Evolutionary conservation across 2,329 filamentous ascomycete species (phyloP).

Genomic region (Sporothrix phasma): DNA sequence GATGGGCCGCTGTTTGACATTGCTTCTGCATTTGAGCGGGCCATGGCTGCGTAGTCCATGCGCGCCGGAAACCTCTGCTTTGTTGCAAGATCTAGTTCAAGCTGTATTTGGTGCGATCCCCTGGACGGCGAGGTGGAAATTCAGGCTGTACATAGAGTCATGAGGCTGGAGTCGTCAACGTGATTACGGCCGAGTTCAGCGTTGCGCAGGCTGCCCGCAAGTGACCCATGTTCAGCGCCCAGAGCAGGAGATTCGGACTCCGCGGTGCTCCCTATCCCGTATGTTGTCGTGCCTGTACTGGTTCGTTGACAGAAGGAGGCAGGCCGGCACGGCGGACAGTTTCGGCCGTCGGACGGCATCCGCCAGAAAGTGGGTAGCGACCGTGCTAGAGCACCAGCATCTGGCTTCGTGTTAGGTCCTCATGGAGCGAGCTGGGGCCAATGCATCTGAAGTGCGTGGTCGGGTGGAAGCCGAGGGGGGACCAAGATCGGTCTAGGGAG

Average conservation of each 20-base stretch:
- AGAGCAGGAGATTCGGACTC: too few species aligned
- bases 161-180: too few species aligned
- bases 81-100: too few species aligned
- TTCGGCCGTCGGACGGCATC: slow-evolving; percentile 76
- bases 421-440: slow-evolving; percentile 36
- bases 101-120: too few species aligned
- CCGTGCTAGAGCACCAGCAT: slow-evolving; percentile 64
- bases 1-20: slow-evolving; percentile 32
- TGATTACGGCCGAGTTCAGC: too few species aligned
- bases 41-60: background rate
- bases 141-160: too few species aligned
- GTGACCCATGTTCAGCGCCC: too few species aligned
- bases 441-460: slow-evolving; percentile 52
- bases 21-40: slow-evolving; percentile 22
- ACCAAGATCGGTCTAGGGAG: slow-evolving; percentile 28
- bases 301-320: slow-evolving; percentile 60
- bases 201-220: too few species aligned
- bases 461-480: slow-evolving; percentile 45
- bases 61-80: too few species aligned
- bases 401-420: slow-evolving; percentile 27
- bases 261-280: too few species aligned
- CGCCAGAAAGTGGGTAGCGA: slow-evolving; percentile 45
- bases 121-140: too few species aligned
- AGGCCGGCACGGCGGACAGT: slow-evolving; percentile 69
- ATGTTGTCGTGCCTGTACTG: too few species aligned